Evolutionary conservation across 2,329 filamentous ascomycete genomes (phyloP).

Genomic region (Ceratocystis huliohia): DNA sequence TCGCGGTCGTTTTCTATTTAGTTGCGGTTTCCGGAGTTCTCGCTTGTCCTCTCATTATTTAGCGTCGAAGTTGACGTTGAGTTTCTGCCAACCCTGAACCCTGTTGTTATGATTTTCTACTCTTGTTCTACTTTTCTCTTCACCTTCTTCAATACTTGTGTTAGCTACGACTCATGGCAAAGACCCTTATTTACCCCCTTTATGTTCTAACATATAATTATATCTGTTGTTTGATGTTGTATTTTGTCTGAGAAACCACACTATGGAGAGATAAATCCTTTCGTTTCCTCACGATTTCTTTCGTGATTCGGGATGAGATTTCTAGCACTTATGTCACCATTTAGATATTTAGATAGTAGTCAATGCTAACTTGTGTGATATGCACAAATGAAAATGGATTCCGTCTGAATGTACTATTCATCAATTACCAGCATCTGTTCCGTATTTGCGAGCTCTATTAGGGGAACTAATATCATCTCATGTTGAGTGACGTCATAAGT

Average conservation of each 20-base stretch:
- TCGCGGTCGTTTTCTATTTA: neutral
- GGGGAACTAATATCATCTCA: neutral
- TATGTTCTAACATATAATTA: constrained; percentile 9
- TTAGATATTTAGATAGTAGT: constrained; percentile 11
- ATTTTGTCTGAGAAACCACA: too few relatives aligned
- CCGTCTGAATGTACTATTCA: neutral
- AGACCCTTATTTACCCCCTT: neutral
- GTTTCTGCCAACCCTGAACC: neutral
- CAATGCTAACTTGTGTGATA: neutral
- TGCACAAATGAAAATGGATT: neutral
- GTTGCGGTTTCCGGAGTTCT: neutral
- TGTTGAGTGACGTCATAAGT: neutral
- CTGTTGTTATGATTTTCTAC: neutral
- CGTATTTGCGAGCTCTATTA: neutral
- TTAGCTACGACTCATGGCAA: neutral
- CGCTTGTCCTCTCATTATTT: neutral
- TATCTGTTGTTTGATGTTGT: neutral
- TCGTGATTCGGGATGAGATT: neutral
- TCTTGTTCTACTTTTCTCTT: neutral
- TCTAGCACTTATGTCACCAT: neutral
- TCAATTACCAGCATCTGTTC: neutral
- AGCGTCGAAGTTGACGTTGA: neutral
- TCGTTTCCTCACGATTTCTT: too few relatives aligned
- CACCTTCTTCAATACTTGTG: neutral
- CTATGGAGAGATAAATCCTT: too few relatives aligned